Base-by-base conservation (phyloP, 148 eudicot genomes). In the Chenopodium suecicum region DNA sequence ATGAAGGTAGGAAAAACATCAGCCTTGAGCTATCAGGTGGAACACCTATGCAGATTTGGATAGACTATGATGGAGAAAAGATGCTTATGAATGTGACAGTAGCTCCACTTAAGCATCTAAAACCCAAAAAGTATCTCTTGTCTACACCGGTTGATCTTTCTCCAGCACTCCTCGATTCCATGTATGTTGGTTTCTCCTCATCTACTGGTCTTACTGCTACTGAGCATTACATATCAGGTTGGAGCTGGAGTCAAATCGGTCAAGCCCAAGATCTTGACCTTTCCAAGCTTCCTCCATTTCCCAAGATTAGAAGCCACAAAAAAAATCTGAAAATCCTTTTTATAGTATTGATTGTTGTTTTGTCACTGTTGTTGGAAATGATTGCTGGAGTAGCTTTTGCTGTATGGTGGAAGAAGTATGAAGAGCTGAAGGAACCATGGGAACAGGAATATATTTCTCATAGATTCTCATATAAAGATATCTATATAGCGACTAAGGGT, bases 191-290 rank as follows among this genome's bases (percentile, higher is more conserved):
- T 64, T 77, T 80, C 69, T 77, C 81, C 1, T 65, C 83, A 16
- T 5, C 81, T 29, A 71, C 83, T 2, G 83, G 83, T 47, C 31
- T 68, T 47, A 65, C 56, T 14, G 25, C 70, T 37, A 68, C 71
- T 41, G 63, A 72, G 52, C 81, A 84, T 75, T 84, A 77, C 29
- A 52, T 84, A 63, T 76, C 82, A 17, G 83, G 86, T 16, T 80
- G 86, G 86, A 84, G 86, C 74, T 84, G 82, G 76, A 80, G 60
- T 63, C 77, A 80, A 60, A 75, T 1, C 23, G 83, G 83, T 13
- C 64, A 66, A 50, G 78, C 79, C 20, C 73, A 48, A 10, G 74
- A 29, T 14, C 74, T 81, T 29, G 79, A 81, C 22, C 79, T 41
- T 32, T 65, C 67, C 14, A 81, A 81, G 66, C 83, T 81, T 32